phyloP scores from a whole-genome alignment of 805 yeast species.

The Wickerhamiella lipophila region DNA sequence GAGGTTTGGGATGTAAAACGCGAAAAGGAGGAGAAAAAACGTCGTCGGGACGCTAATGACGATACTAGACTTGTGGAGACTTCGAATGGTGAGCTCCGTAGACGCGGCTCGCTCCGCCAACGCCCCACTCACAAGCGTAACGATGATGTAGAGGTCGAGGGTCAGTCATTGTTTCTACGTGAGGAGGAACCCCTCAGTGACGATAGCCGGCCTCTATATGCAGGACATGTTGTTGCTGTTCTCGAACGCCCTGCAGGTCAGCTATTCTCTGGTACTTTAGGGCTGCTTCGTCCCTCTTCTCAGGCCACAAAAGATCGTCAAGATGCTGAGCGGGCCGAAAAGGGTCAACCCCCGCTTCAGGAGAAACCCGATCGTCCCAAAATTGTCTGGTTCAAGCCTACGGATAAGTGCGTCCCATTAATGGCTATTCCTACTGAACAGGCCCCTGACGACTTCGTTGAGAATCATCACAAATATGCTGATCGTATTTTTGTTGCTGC shows the following conservation, averaged over 20 bases:
- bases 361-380: conserved; percentile 49
- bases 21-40: conserved; percentile 93
- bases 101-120: conserved; percentile 85
- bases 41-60: conserved; percentile 54
- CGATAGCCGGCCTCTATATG: conserved; percentile 83
- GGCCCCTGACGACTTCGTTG: conserved; percentile 91
- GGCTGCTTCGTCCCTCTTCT: conserved; percentile 88
- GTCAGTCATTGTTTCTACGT: conserved; percentile 77
- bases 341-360: conserved; percentile 21
- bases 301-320: conserved; percentile 71
- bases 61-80: conserved; percentile 22
- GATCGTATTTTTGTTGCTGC: conserved; percentile 84
- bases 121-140: conserved; percentile 95
- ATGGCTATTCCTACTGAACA: conserved; percentile 98
- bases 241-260: conserved; percentile 97
- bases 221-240: conserved; percentile 97
- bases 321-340: conserved; percentile 27
- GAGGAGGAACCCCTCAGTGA: conserved; percentile 95
- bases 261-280: conserved; percentile 85
- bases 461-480: conserved; percentile 72
- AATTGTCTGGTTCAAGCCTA: conserved; percentile 98
- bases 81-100: conserved; percentile 33
- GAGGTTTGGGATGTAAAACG: conserved; percentile 96
- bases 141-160: conserved; percentile 97
- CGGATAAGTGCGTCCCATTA: conserved; percentile 92